Base-by-base conservation (phyloP, 2,329 filamentous ascomycete species). In the Ascochyta koolunga region DNA sequence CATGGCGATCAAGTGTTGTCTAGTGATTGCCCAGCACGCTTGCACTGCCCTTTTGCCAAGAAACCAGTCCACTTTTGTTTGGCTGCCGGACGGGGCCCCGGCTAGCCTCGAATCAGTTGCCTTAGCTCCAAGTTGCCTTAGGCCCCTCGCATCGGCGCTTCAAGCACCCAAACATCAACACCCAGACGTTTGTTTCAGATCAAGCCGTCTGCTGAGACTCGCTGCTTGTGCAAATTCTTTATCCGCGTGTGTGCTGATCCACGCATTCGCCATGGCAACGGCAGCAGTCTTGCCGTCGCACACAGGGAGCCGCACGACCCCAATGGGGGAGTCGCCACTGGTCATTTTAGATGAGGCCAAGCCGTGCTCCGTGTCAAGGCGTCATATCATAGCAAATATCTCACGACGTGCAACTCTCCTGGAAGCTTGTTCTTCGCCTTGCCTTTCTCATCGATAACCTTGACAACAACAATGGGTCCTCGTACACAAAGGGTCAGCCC, bases 311-410 rank as follows among this genome's bases (percentile, higher is more conserved):
- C 50, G 22, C 44, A 45, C 54, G 44, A 19, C 24, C 32, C 56
- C 41, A 45, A 58, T 50, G 24, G 43, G 40, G 38, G 16, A 44
- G 40, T 37, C 54, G 51, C 58, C 50, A 55, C 45, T 47, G 56
- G 56, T 36, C 21, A 51, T 25, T 25, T 56, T 53, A 60, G 51
- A 57, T 59, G 56, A 54, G 49, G 51, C 62, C 62, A 64, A 63
- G 62, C 50, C 43, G 27, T 27, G 32, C 58, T 47, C 37, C 48
- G 39, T 48, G 58, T 57, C 62, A 57, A 54, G 54, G 62, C 62
- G 60, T 55, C 55, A 59, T 49, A 53, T 50, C 22, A 48, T 45
- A 50, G 27, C 50, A 48, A 51, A 18, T 46, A 38, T 37, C 42
- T 58, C 39, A 44, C 37, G 22, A 50, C 33, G 27, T 11, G 27